Evolutionary conservation across 257 asterid genomes (phyloP), one percentile per base, ranked within the genome.

Genomic region (Plantago major): DNA sequence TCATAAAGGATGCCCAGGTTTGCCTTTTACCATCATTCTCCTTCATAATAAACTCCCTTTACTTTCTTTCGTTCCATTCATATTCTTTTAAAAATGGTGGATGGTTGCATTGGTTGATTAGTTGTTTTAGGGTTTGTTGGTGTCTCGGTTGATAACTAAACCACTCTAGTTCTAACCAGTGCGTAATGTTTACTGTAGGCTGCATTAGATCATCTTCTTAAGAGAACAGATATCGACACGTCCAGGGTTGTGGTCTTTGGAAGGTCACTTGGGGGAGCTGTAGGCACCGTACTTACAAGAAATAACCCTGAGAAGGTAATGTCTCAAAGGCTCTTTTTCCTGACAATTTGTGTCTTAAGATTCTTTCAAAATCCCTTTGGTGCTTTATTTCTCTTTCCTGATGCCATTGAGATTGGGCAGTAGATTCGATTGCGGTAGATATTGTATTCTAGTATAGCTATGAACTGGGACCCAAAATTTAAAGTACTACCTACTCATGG

Each of bases 231-330:
- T 71, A 89, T 93, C 59, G 97, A 93, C 70, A 85, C 92, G 40
- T 80, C 91, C 54, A 82, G 96, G 79, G 83, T 93, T 73, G 71
- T 89, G 22, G 94, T 93, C 62, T 93, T 93, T 75, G 99, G 99
- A 53, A 93, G 99, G 78, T 93, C 99, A 6, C 96, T 93, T 65
- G 99, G 99, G 55, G 99, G 97, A 68, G 99, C 99, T 67, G 99
- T 93, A 71, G 99, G 97, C 58, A 70, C 99, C 55, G 89, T 79
- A 54, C 87, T 93, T 53, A 65, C 95, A 49, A 83, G 64, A 79
- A 87, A 85, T 74, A 93, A 89, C 55, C 92, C 99, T 40, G 96
- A 89, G 72, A 93, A 89, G 94, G 99, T 93, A 74, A 54, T 61
- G 57, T 40, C 40, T 50, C 51, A 28, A 38, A 19, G 55, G 18